phyloP scores from a whole-genome alignment of 495 filamentous ascomycete species.

The Hypoxylon fuscum region DNA sequence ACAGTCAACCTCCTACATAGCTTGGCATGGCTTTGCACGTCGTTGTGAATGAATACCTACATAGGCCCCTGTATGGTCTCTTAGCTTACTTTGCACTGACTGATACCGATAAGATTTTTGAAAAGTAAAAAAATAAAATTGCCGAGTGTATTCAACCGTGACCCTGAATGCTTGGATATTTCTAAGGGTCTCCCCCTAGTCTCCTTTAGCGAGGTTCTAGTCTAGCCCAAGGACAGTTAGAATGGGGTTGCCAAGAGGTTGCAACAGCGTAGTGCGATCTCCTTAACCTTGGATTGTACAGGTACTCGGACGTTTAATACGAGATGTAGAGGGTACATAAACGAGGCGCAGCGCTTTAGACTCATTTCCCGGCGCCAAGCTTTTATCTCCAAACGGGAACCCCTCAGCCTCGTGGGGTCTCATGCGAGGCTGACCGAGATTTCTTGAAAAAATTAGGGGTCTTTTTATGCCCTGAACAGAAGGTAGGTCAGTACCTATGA shows the following conservation, averaged over 20 bases:
- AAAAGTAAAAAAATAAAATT: background rate
- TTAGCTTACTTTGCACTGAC: background rate
- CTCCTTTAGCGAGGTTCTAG: conserved; percentile 14
- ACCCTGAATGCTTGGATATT: conserved; percentile 7
- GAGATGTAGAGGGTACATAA: conserved; percentile 34
- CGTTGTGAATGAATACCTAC: background rate
- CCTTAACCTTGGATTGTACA: conserved; percentile 6
- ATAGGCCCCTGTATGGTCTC: background rate
- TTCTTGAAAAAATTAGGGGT: background rate
- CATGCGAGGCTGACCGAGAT: conserved; percentile 9
- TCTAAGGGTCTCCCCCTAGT: conserved; percentile 7
- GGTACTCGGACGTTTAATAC: conserved; percentile 30
- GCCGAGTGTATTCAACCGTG: conserved; percentile 7
- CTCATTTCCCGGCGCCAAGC: conserved; percentile 8
- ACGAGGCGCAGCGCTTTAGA: conserved; percentile 26
- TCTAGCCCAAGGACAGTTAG: conserved; percentile 24
- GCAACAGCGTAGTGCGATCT: conserved; percentile 21
- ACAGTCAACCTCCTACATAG: background rate
- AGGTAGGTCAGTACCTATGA: background rate
- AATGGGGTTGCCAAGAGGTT: conserved; percentile 28
- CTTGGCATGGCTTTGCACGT: background rate
- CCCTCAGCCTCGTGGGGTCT: conserved; percentile 2
- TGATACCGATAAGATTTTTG: too few relatives aligned
- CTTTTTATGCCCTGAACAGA: background rate
- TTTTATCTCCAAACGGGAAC: background rate